A percentile compares a stretch with the other conserved stretches of the same genome.
These are phyloP conservation scores for Trichoderma brevicompactum DNA, from an alignment of 2,329 filamentous ascomycete species.

Conservation along the genomic window DNA sequence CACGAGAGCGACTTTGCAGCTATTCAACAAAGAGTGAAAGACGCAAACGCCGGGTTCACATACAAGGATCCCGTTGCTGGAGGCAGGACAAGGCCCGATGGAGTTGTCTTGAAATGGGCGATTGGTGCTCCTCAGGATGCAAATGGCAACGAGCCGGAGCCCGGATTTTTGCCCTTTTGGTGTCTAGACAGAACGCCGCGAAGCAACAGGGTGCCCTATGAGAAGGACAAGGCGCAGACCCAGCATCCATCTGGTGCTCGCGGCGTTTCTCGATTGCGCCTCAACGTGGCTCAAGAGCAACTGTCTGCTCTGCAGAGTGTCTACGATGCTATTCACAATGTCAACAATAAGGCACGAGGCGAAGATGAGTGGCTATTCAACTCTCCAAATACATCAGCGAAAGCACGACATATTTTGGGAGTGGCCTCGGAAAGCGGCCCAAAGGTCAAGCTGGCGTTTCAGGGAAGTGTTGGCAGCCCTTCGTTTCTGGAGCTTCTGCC, in stretches of 20 bases:
- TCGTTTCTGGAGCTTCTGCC: conserved; percentile 33
- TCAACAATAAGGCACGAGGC: background rate
- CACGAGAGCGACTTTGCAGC: conserved; percentile 42
- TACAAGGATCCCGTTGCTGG: conserved; percentile 57
- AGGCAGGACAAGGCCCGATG: conserved; percentile 60
- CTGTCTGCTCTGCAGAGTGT: conserved; percentile 32
- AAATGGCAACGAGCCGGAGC: conserved; percentile 37
- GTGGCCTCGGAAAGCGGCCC: conserved; percentile 18
- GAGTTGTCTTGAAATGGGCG: conserved; percentile 62
- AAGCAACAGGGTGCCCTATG: conserved; percentile 57
- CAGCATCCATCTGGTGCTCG: conserved; percentile 56
- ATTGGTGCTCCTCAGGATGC: conserved; percentile 51
- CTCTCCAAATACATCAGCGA: conserved; percentile 25
- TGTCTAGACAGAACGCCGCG: conserved; percentile 66
- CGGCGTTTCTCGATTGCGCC: conserved; percentile 53
- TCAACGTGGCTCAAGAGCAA: conserved; percentile 41
- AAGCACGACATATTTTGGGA: conserved; percentile 27
- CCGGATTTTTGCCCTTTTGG: conserved; percentile 66
- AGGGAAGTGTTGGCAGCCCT: conserved; percentile 28
- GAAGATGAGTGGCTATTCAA: conserved; percentile 28
- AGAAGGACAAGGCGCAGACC: conserved; percentile 34
- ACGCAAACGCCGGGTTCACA: conserved; percentile 41
- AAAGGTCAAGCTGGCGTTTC: conserved; percentile 30
- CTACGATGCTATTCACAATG: conserved; percentile 39
- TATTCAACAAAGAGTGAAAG: conserved; percentile 45